These are phyloP conservation scores for Solanum hybrid DNA, from an alignment of 305 asterid genomes.

Conservation along the genomic window DNA sequence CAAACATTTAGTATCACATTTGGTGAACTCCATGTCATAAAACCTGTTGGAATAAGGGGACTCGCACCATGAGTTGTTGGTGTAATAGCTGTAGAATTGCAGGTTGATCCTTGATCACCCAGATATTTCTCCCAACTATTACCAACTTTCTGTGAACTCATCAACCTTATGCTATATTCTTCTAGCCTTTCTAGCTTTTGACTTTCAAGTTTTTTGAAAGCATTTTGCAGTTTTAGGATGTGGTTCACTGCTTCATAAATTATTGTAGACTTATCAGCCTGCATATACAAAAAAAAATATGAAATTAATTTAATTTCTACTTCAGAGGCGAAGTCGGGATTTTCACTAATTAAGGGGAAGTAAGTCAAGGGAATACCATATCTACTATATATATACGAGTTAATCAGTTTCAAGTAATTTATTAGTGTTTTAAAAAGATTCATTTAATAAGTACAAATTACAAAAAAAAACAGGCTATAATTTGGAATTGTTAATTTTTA, in stretches of 20 bases:
- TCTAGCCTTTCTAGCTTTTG: constrained; percentile 25
- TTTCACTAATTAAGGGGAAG: neutral
- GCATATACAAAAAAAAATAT: neutral
- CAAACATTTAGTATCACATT: constrained; percentile 33
- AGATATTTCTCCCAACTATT: constrained; percentile 34
- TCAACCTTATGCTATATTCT: neutral
- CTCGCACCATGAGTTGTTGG: neutral
- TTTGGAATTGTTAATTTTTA: no score
- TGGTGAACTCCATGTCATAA: constrained; percentile 47
- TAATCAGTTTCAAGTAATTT: neutral
- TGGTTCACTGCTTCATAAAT: constrained; percentile 42
- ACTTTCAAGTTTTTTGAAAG: constrained; percentile 16
- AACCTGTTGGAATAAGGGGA: constrained; percentile 10
- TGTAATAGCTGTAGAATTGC: constrained; percentile 1
- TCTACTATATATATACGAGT: no score
- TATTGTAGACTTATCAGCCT: constrained; percentile 52
- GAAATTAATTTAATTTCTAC: neutral
- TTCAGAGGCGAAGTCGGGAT: no score
- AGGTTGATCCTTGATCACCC: constrained; percentile 35
- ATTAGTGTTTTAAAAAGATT: no score
- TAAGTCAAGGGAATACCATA: neutral
- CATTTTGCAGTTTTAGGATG: constrained; percentile 25
- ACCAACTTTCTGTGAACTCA: neutral
- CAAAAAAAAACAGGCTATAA: neutral
- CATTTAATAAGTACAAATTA: neutral